Conservation (phyloP, 2,329 filamentous ascomycete species). For the Calonectria pteridis region DNA sequence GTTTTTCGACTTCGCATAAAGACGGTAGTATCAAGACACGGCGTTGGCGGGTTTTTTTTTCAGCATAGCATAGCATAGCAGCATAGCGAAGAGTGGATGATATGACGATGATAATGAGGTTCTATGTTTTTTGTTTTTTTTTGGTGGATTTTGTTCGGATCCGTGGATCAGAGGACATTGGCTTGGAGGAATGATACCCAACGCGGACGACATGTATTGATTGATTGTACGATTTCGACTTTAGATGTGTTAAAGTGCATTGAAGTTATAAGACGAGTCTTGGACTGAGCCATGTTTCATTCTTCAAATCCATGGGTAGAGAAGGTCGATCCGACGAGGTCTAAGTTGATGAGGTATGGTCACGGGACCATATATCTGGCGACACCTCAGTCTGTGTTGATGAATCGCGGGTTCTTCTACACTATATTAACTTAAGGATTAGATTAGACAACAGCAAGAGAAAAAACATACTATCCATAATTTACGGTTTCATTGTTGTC, state of each 20-base stretch:
- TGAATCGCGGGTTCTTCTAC: not conserved
- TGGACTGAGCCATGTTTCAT: not conserved
- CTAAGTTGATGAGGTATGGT: not conserved
- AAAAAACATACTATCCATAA: no score
- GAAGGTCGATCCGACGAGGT: not conserved
- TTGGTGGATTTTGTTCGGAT: conserved; percentile 19
- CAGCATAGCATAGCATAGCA: conserved; percentile 7
- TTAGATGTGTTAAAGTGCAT: not conserved
- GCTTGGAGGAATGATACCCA: conserved; percentile 42
- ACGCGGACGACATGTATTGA: conserved; percentile 30
- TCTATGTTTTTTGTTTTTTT: not conserved
- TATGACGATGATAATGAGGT: conserved; percentile 15
- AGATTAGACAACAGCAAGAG: not conserved
- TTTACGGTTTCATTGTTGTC: no score
- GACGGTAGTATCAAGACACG: conserved; percentile 12
- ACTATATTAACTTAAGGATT: not conserved
- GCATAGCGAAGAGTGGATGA: conserved; percentile 19
- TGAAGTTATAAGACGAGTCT: not conserved
- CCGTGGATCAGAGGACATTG: conserved; percentile 12
- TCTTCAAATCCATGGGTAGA: not conserved
- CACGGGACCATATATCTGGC: not conserved
- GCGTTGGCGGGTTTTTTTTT: conserved; percentile 31
- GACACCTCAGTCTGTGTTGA: not conserved
- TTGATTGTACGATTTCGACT: conserved; percentile 8
- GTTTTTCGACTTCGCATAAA: conserved; percentile 11